phyloP scores from a whole-genome alignment of 371 early-diverging fungal species.

The Mortierella sp. region DNA sequence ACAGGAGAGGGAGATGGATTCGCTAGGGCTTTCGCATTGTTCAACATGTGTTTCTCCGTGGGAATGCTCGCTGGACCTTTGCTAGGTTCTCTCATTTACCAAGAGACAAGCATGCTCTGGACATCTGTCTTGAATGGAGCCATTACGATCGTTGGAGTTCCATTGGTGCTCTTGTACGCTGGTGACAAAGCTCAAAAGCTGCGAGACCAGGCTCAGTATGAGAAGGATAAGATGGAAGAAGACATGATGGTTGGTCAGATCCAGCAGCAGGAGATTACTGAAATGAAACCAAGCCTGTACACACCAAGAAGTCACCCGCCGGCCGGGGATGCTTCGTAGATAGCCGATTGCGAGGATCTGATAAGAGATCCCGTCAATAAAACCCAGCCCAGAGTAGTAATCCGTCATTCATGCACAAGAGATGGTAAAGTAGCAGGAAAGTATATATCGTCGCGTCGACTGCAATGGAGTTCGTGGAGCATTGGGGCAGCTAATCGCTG shows the following conservation, averaged over 20 bases:
- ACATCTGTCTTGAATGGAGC: constrained; percentile 34
- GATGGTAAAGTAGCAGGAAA: too few species aligned
- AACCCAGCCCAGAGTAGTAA: too few species aligned
- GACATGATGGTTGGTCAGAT: constrained; percentile 18
- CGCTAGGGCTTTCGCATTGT: constrained; percentile 58
- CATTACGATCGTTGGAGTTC: constrained; percentile 14
- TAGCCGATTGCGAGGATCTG: too few species aligned
- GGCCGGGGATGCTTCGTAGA: too few species aligned
- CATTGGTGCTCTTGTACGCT: constrained; percentile 35
- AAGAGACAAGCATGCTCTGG: constrained; percentile 44
- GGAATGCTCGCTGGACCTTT: constrained; percentile 39
- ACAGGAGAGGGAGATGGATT: constrained; percentile 57
- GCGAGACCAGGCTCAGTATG: constrained; percentile 32
- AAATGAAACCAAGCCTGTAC: too few species aligned
- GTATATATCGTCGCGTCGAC: too few species aligned
- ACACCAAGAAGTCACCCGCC: too few species aligned
- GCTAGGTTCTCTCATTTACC: constrained; percentile 31
- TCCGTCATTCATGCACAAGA: too few species aligned
- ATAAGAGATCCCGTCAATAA: too few species aligned
- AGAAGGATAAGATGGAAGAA: constrained; percentile 28
- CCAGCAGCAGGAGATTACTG: constrained; percentile 7
- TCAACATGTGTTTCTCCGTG: constrained; percentile 59
- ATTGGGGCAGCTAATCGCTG: too few species aligned
- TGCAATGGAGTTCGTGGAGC: too few species aligned
- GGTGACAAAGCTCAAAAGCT: constrained; percentile 36